A percentile compares a stretch with the other conserved stretches of the same genome.
Evolutionary conservation across 2,329 filamentous ascomycete species (phyloP).

Genomic region (Neobulgaria alba): DNA sequence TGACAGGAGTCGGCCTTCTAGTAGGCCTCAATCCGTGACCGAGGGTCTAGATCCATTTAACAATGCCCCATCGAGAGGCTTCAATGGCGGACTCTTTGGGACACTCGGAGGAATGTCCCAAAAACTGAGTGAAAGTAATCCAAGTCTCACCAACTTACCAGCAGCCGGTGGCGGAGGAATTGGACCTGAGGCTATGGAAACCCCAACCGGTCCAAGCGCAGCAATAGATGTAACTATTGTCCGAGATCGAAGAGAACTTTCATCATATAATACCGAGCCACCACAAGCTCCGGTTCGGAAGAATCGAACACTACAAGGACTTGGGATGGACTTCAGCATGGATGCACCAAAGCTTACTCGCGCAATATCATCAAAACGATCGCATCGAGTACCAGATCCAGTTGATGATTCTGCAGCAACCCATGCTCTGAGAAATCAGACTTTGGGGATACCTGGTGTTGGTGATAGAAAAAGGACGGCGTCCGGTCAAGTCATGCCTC

Average conservation of each 20-base stretch:
- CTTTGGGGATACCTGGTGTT: conserved; percentile 23
- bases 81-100: conserved; percentile 26
- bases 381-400: conserved; percentile 24
- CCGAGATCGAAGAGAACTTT: conserved; percentile 23
- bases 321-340: conserved; percentile 29
- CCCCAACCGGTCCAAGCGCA: conserved; percentile 45
- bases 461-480: conserved; percentile 79
- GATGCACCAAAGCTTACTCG: conserved; percentile 30
- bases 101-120: conserved; percentile 25
- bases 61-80: conserved; percentile 22
- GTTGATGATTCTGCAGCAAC: conserved; percentile 24
- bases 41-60: conserved; percentile 30
- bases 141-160: conserved; percentile 28
- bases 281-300: conserved; percentile 39
- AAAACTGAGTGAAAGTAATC: conserved; percentile 30
- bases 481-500: conserved; percentile 66
- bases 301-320: conserved; percentile 25
- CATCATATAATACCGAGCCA: conserved; percentile 32
- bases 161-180: conserved; percentile 24
- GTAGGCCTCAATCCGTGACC: conserved; percentile 18
- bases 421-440: conserved; percentile 19
- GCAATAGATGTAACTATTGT: conserved; percentile 28
- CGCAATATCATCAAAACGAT: conserved; percentile 25
- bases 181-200: conserved; percentile 52
- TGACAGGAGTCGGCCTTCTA: conserved; percentile 20